Base-by-base conservation (phyloP, 352 stramenopile species). In the Phytophthora citricola region DNA sequence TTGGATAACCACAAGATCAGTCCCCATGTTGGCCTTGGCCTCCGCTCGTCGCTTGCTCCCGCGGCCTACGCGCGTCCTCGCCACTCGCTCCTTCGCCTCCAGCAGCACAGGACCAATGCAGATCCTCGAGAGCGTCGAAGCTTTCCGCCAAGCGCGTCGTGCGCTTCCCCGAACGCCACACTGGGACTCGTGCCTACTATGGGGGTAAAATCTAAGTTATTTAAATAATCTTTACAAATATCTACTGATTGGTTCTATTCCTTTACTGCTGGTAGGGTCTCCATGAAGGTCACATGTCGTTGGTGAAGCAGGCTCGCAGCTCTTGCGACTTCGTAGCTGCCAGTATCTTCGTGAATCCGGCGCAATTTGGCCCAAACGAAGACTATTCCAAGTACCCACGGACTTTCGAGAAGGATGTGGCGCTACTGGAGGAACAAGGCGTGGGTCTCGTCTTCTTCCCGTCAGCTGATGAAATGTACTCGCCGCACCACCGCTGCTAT, bases 141-240 rank as follows among this genome's bases (percentile, higher is more conserved):
- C 74, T 43, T 93, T 93, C 72, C 74, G 74, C 20, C 24, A 64
- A 29, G 71, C 63, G 46, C 86, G 86, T 10, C 71, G 66, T 24
- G 58, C 77, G 32, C 69, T 96, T 24, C 71, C 85, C 46, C 75
- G 10, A 75, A 59, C 38, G 75, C 82, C 15, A 91, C 76, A 7
- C 69, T 99, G 46, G 98, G 97, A 0, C 98, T 99, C 56, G 98
- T 99, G 22, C 98, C 98, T 9, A 99, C 98, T 1, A 99, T 99
- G 98, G 98, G 98, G 66, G 97, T 94, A 54, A 24, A 34, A 41
- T 41, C 15, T 29, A 32, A 32, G 43, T 20, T 20, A 22, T 22
- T 36, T 12, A 15, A 15, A 34, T 22, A 29, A 26, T 26, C 3
- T 20, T 31, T 53, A 24, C 9, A 9, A 26, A 17, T 34, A 36